Base-by-base conservation (phyloP, 768 basidiomycete genomes). In the Pleurotus giganteus region DNA sequence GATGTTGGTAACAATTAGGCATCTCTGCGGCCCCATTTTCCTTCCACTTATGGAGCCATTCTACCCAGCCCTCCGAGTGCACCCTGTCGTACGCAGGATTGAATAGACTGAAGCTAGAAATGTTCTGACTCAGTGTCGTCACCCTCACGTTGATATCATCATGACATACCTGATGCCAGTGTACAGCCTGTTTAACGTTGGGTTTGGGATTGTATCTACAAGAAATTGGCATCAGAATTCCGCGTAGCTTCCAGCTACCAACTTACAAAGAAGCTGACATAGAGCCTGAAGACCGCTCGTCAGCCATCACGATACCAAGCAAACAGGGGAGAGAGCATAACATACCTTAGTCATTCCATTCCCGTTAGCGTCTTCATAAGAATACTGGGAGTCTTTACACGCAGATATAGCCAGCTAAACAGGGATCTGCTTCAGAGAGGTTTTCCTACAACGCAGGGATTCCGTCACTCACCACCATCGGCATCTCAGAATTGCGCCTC, bases 301-400 rank as follows among this genome's bases (percentile, higher is more conserved):
- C 4, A 31, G 9, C n/a, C 26, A n/a, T 27, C 26, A 31, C 15
- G 11, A 12, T 47, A 13, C 4, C 17, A 1, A 11, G 2, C 17
- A n/a, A 6, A 12, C 7, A 15, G 28, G 7, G 28, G n/a, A 27
- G 11, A 29, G 28, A 29, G 46, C n/a, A 15, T n/a, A 4, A 17
- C 28, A 13, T 27, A 47, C 46, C 46, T 27, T 9, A 6, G 46
- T 47, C 46, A 47, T 47, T 29, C 26, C 26, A n/a, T 28, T 29
- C 26, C 46, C 46, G 6, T 13, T 6, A 13, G 6, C 13, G n/a
- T 47, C 27, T 12, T 47, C 46, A 27, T 47, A 47, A 17, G 46
- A 47, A 8, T 27, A 17, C 21, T 47, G 46, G n/a, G 46, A 47
- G 27, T 47, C 46, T 27, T 47, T 47, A 27, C 46, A 47, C n/a